Evolutionary conservation across 2,329 filamentous ascomycete species (phyloP), one percentile per base, ranked within the genome.

Genomic region (Fusarium foetens): DNA sequence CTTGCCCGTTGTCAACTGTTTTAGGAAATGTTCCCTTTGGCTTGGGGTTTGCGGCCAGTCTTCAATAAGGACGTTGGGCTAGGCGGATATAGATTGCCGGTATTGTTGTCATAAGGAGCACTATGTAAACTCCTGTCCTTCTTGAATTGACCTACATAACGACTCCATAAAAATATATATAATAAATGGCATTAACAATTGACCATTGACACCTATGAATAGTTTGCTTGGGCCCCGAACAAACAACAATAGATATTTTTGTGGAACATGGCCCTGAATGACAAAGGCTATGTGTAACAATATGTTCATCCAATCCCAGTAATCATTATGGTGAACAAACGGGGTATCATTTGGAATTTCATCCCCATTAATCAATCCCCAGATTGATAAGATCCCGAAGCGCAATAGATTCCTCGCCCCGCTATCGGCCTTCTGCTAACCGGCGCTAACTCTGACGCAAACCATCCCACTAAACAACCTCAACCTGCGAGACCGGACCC

Each of bases 361-460:
- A 25, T 38, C 25, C 52, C 39, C 19, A 21, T 43, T 19, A 2
- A 63, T 33, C 29, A 64, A 42, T 55, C 41, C 49, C 39, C 43
- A 70, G 72, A 74, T 74, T 75, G 72, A 74, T 73, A 71, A 74
- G 72, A 74, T 74, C 48, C 31, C 49, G 41, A 52, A 49, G 27
- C 51, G 29, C 46, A 45, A 38, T 68, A 62, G 52, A 57, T 66
- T 62, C 66, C 48, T 64, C 46, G 57, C 70, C 71, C 72, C 72
- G 58, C 69, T 66, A 74, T 74, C 69, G 63, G 72, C 68, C 66
- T 58, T 75, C 62, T 58, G 63, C 72, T 73, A 68, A 73, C 60
- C 58, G 66, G 54, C 72, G 69, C 72, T 75, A 75, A 73, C 38
- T 38, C 60, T 27, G 49, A 42, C 36, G 63, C 48, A 67, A 68